A percentile compares a stretch with the other conserved stretches of the same genome.
Conservation (phyloP, 495 filamentous ascomycete species). For the Neurospora sp. region DNA sequence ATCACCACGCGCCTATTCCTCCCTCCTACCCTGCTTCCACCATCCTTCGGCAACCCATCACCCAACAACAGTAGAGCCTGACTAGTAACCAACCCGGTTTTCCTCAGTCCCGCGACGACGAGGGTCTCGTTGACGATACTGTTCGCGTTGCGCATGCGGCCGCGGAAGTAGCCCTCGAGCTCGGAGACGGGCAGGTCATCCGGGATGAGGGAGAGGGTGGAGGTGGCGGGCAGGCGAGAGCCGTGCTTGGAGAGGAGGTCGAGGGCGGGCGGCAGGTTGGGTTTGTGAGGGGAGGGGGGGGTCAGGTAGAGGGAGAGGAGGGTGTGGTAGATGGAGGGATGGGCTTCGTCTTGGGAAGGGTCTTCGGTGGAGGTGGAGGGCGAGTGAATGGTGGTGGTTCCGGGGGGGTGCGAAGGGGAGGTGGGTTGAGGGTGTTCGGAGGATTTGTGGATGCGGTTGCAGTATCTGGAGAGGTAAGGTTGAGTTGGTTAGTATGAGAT, state of each 20-base stretch:
- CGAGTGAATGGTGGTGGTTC: not conserved
- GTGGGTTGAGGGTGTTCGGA: conserved; percentile 30
- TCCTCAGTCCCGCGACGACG: conserved; percentile 63
- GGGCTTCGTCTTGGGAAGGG: conserved; percentile 35
- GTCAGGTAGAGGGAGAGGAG: conserved; percentile 83
- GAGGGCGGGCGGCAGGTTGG: conserved; percentile 70
- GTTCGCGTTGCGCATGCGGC: conserved; percentile 81
- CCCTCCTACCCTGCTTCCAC: conserved; percentile 47
- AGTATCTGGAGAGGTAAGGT: conserved; percentile 51
- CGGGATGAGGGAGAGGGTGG: conserved; percentile 79
- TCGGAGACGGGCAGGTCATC: conserved; percentile 63
- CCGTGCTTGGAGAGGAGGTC: conserved; percentile 85
- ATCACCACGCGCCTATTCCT: conserved; percentile 69
- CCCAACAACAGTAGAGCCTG: conserved; percentile 63
- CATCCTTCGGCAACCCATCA: conserved; percentile 43
- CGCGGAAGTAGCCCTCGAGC: conserved; percentile 85
- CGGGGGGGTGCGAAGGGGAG: conserved; percentile 13
- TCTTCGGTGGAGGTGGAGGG: conserved; percentile 35
- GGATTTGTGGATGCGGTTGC: conserved; percentile 67
- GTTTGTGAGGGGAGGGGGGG: conserved; percentile 64
- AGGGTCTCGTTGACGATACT: conserved; percentile 65
- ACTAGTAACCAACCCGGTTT: conserved; percentile 59
- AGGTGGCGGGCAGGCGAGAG: conserved; percentile 76
- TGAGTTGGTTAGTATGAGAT: not conserved
- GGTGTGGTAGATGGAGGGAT: conserved; percentile 77